A percentile compares a stretch with the other conserved stretches of the same genome.
phyloP scores from a whole-genome alignment of 345 rosid genomes.

The Hypericum perforatum region DNA sequence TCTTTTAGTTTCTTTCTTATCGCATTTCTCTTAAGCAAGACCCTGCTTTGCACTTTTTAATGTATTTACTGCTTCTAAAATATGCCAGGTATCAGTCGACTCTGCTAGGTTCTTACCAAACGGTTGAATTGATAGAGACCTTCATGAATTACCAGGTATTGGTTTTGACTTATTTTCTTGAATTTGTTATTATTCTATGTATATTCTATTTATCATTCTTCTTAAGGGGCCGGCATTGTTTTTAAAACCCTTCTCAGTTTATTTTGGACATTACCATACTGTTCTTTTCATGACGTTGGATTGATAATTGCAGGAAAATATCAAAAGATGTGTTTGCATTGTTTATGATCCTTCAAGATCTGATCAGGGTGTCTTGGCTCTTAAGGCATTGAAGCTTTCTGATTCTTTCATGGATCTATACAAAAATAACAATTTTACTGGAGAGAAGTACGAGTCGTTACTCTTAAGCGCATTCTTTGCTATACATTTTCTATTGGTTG shows the following conservation, averaged over 20 bases:
- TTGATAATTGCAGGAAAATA: constrained; percentile 61
- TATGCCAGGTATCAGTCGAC: constrained; percentile 89
- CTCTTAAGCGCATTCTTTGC: neutral
- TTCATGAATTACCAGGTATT: constrained; percentile 98
- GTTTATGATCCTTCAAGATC: constrained; percentile 95
- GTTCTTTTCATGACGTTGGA: neutral
- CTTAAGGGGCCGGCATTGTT: neutral
- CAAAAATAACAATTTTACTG: constrained; percentile 67
- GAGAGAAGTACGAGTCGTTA: constrained; percentile 65
- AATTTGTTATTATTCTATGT: no score
- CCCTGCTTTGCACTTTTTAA: no score
- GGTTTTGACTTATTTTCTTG: neutral
- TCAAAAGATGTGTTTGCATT: constrained; percentile 91
- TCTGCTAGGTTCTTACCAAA: constrained; percentile 81
- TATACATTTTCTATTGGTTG: constrained; percentile 8
- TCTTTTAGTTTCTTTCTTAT: no score
- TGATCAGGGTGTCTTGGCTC: constrained; percentile 76
- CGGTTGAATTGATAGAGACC: constrained; percentile 90
- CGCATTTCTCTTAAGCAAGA: no score
- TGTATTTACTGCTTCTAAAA: no score
- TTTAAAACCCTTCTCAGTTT: neutral
- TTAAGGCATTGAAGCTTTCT: constrained; percentile 96
- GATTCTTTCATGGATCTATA: constrained; percentile 95
- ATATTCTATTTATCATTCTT: neutral
- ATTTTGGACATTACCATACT: neutral